Conservation (phyloP, 2,329 filamentous ascomycete species). For the Leptographium wingfieldii region DNA sequence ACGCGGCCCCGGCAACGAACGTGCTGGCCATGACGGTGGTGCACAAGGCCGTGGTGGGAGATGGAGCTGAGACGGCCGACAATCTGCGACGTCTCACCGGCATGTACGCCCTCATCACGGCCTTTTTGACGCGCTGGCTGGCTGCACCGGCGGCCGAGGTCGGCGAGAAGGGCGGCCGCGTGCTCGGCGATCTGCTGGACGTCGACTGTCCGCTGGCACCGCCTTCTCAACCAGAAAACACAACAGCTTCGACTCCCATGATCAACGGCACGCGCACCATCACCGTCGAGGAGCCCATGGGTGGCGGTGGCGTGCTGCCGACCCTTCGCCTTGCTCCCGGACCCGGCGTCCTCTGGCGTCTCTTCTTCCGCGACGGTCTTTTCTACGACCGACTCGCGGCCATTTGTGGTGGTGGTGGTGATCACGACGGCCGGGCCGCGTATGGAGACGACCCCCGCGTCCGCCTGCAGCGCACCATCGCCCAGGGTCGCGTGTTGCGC, state of each 20-base stretch:
- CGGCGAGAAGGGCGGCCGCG: conserved; percentile 37
- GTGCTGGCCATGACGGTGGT: conserved; percentile 44
- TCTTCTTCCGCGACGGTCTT: conserved; percentile 33
- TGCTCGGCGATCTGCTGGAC: conserved; percentile 41
- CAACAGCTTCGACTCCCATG: conserved; percentile 2
- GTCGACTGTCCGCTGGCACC: conserved; percentile 35
- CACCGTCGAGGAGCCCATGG: background rate
- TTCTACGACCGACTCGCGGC: conserved; percentile 25
- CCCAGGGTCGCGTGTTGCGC: conserved; percentile 40
- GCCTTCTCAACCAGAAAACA: conserved; percentile 10
- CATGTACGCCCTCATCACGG: conserved; percentile 34
- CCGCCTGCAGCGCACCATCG: conserved; percentile 28
- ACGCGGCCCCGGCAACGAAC: conserved; percentile 42
- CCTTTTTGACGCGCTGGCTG: conserved; percentile 40
- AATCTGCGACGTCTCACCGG: conserved; percentile 33
- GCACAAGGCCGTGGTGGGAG: conserved; percentile 34
- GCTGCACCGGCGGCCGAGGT: conserved; percentile 39
- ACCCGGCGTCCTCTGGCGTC: conserved; percentile 39
- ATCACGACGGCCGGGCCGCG: background rate
- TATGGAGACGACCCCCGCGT: background rate
- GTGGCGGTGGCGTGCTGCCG: conserved; percentile 15
- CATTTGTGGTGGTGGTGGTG: conserved; percentile 17
- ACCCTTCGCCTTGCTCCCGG: conserved; percentile 29
- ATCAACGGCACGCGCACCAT: background rate
- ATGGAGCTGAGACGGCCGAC: background rate